These are phyloP conservation scores for Nakaseomyces nivariensis DNA, from an alignment of 1,139 yeast species.

Conservation along the genomic window DNA sequence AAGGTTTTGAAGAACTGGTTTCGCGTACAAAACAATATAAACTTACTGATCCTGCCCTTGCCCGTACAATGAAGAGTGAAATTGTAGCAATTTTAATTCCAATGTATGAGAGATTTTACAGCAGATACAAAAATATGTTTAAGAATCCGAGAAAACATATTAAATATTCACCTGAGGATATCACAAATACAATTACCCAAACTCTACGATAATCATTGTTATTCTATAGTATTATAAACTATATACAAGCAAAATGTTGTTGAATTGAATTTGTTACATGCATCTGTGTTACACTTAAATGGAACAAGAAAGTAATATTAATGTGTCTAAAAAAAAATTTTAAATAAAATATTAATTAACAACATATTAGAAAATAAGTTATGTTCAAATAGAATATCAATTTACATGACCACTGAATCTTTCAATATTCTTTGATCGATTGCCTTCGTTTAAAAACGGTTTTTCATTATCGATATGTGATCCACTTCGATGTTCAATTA, in stretches of 20 bases:
- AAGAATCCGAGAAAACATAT: constrained; percentile 32
- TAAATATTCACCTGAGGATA: constrained; percentile 32
- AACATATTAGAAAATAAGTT: neutral
- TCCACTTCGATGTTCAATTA: neutral
- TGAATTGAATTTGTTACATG: too few species aligned
- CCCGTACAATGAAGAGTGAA: constrained; percentile 32
- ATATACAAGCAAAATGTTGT: neutral
- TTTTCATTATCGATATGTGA: neutral
- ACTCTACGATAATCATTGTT: constrained; percentile 17
- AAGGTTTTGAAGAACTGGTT: constrained; percentile 68
- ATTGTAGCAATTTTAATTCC: constrained; percentile 55
- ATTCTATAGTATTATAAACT: constrained; percentile 8
- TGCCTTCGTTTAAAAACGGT: neutral
- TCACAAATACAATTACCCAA: constrained; percentile 24
- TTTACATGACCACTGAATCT: neutral
- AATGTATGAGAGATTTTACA: constrained; percentile 70
- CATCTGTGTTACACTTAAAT: too few species aligned
- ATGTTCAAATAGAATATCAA: neutral
- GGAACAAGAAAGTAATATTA: too few species aligned
- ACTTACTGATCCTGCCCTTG: constrained; percentile 57
- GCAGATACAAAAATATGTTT: constrained; percentile 28
- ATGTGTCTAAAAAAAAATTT: neutral
- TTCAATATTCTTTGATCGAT: neutral
- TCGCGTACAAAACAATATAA: constrained; percentile 53
- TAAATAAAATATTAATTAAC: neutral